Base-by-base conservation (phyloP, 2,329 filamentous ascomycete species). In the Beauveria brongniartii region DNA sequence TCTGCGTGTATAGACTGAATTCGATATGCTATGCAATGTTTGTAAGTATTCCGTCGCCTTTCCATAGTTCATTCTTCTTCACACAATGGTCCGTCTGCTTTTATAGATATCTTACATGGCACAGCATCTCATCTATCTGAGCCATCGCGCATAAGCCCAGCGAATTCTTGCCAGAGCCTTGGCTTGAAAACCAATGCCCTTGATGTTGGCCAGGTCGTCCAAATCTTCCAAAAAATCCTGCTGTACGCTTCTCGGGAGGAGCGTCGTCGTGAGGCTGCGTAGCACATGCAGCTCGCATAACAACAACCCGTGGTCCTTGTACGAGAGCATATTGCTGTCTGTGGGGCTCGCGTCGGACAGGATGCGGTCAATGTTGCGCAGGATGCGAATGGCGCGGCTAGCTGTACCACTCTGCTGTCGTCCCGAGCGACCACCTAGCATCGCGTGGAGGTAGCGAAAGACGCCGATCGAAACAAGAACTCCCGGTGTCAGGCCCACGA, bases 401-500 rank as follows among this genome's bases (percentile, higher is more conserved):
- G 89, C 85, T 67, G 83, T 84, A 64, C 83, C 82, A 62, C 83
- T 85, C 60, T 83, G 81, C 56, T 81, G 83, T 53, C 87, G 76
- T 16, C 92, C 90, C 67, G 80, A 86, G 53, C 90, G 85, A 63
- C 82, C 88, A 48, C 88, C 89, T 62, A 96, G 83, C 1, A 86
- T 71, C 20, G 84, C 81, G 43, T 82, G 80, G 1, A 96, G 71
- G 78, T 93, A 97, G 65, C 85, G 85, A 52, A 88, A 75, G 12
- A 86, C 75, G n/a, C 85, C 87, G 64, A 93, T 85, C 2, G 88
- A 89, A 43, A 97, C 90, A 34, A 99, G 78, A n/a, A 97, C 82
- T 14, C 94, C 93, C 0, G 94, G 94, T 0, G 94, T 97, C 28
- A 99, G 79, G 6, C 92, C 92, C 43, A 99, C 88, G 69, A 99